Evolutionary conservation across 176 grass and related monocot species (phyloP).

Genomic region (Puccinellia tenuiflora): DNA sequence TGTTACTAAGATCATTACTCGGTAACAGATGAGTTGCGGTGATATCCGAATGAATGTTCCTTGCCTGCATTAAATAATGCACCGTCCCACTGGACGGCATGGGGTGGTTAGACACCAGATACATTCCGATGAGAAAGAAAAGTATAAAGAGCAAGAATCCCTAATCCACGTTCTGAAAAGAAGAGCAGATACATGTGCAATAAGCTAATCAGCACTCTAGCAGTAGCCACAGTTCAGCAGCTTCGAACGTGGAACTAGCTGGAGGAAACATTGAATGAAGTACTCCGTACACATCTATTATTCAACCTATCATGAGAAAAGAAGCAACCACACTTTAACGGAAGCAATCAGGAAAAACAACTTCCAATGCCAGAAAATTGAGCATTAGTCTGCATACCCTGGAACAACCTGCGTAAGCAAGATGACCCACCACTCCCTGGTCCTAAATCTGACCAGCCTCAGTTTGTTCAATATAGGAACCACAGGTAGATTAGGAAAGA

Average conservation of each 20-base stretch:
- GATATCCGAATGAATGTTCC: too few relatives aligned
- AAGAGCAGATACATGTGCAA: neutral
- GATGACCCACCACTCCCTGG: neutral
- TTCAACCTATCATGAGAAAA: neutral
- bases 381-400: neutral
- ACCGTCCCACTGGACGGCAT: too few relatives aligned
- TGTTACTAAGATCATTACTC: neutral
- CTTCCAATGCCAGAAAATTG: neutral
- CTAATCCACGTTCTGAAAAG: neutral
- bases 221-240: neutral
- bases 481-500: neutral
- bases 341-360: neutral
- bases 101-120: neutral
- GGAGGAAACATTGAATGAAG: neutral
- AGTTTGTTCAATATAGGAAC: neutral
- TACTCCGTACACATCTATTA: neutral
- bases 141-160: neutral
- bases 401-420: neutral
- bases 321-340: neutral
- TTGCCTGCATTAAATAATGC: too few relatives aligned
- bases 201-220: neutral
- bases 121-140: neutral
- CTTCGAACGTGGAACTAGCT: neutral
- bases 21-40: too few relatives aligned
- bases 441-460: neutral